phyloP scores from a whole-genome alignment of 768 basidiomycete genomes.

The Mycena crocata region DNA sequence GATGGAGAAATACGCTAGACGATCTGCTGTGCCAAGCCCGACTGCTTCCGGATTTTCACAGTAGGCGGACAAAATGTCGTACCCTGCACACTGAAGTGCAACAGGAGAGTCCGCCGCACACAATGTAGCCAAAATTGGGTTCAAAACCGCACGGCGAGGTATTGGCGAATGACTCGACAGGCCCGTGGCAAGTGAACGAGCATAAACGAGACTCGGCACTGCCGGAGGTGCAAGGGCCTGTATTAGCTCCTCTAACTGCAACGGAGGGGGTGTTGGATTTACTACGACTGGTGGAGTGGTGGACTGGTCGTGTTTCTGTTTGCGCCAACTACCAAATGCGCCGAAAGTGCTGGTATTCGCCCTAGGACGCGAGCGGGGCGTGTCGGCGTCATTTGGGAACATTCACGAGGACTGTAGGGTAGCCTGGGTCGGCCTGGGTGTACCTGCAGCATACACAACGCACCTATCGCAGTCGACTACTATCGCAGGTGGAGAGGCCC shows the following conservation, averaged over 20 bases:
- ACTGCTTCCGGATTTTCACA: constrained; percentile 68
- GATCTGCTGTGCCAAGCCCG: constrained; percentile 64
- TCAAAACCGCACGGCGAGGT: constrained; percentile 64
- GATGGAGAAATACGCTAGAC: constrained; percentile 72
- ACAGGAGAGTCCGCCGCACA: constrained; percentile 66
- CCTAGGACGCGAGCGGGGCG: constrained; percentile 48
- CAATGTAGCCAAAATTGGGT: constrained; percentile 69
- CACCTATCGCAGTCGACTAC: constrained; percentile 18
- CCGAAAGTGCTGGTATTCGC: constrained; percentile 58
- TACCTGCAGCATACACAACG: constrained; percentile 5
- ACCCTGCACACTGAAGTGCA: constrained; percentile 74
- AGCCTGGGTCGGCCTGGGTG: background rate
- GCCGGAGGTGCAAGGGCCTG: constrained; percentile 62
- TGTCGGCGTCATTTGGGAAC: constrained; percentile 41
- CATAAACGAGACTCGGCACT: constrained; percentile 75
- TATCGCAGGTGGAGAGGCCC: constrained; percentile 15
- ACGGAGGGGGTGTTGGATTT: constrained; percentile 42
- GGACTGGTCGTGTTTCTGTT: constrained; percentile 38
- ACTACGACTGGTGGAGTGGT: constrained; percentile 36
- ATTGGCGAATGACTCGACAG: constrained; percentile 66
- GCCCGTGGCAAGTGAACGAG: constrained; percentile 65
- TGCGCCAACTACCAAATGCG: constrained; percentile 53
- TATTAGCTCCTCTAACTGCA: constrained; percentile 55
- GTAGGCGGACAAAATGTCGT: constrained; percentile 77
- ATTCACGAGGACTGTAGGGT: constrained; percentile 27